Base-by-base conservation (phyloP, 169 alveolate species). In the Babesia bigemina region DNA sequence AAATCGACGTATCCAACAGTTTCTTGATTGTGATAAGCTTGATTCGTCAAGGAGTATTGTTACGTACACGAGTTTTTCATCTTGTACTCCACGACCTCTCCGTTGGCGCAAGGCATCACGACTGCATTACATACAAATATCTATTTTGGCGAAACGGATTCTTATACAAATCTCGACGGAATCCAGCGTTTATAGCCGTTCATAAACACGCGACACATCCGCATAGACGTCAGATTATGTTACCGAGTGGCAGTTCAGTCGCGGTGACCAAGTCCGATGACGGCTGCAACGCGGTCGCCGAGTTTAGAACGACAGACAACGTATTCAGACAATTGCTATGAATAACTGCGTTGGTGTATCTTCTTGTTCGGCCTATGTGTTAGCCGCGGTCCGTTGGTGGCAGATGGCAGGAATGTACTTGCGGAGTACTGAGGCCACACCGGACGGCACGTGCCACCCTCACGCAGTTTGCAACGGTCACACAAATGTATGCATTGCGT, bases 321-420 rank as follows among this genome's bases (percentile, higher is more conserved):
- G 57, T 49, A 6, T 49, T n/a, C 57, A n/a, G 4, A 49, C n/a
- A n/a, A 49, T 21, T n/a, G 24, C 8, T 19, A 49, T 21, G 57
- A 49, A n/a, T 49, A 21, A n/a, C n/a, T 21, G 2, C 28, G n/a
- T 49, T 49, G 7, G 57, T 49, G 9, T 49, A n/a, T 3, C 39
- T 2, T 29, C 24, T 44, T 59, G 22, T 21, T 39, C 4, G 4
- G 42, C 42, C 44, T 44, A 39, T 36, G 72, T 49, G 72, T 63
- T 44, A 39, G 28, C 22, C 36, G 16, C 7, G 16, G 21, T 47
- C 19, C 36, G 56, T 21, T n/a, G 60, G 12, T 63, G 72, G 72
- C 58, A 63, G 42, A 57, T 66, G 75, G 75, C 75, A 39, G 22
- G 14, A 17, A 66, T 66, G 75, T 66, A 66, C 75, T 66, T 39